A percentile compares a stretch with the other conserved stretches of the same genome.
Evolutionary conservation across 1,284 basidiomycete genomes (phyloP).

Genomic region (Boletus sp.): DNA sequence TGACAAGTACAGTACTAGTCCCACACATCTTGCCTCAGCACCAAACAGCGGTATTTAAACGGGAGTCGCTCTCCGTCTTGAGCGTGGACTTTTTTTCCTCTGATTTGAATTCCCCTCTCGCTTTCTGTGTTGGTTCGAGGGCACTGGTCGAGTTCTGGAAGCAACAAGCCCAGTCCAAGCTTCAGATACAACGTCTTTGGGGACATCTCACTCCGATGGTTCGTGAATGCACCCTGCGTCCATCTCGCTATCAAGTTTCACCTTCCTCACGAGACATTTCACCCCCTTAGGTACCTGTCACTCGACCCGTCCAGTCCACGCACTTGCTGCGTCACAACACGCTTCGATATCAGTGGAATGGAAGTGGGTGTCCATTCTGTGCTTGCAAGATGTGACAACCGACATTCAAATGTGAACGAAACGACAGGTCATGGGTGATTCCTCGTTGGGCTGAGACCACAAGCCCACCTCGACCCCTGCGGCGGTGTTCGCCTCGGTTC

Average conservation of each 20-base stretch:
- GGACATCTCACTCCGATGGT: not conserved
- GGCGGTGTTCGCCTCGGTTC: not conserved
- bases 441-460: not conserved
- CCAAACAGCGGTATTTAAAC: not conserved
- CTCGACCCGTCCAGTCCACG: not conserved
- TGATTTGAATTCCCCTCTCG: no score
- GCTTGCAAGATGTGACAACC: not conserved
- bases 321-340: not conserved
- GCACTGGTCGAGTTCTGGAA: not conserved
- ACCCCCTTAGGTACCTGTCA: not conserved
- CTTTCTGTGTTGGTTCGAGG: not conserved
- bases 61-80: no score
- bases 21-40: constrained; percentile 8
- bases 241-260: not conserved
- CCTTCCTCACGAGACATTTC: not conserved
- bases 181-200: not conserved
- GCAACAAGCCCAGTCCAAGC: constrained; percentile 1
- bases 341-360: constrained; percentile 1
- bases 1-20: constrained; percentile 4
- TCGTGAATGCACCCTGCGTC: not conserved
- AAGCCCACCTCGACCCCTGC: not conserved
- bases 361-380: constrained; percentile 7
- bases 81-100: not conserved
- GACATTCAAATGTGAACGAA: not conserved
- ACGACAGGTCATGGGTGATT: not conserved